Base-by-base conservation (phyloP, 352 stramenopile species). In the Globisporangium okanoganense region DNA sequence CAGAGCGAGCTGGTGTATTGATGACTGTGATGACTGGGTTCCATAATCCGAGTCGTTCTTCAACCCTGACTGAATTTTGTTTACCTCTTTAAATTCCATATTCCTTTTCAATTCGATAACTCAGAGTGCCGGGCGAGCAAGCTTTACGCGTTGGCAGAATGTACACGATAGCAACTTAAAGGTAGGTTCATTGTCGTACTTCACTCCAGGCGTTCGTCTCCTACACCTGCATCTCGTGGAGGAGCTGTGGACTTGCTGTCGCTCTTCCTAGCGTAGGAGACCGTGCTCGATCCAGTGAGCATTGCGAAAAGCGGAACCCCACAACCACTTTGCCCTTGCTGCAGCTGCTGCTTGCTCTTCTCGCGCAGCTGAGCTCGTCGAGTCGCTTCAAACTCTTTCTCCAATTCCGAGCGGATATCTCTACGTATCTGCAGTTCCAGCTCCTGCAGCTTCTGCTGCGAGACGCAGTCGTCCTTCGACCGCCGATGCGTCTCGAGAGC, bases 321-420 rank as follows among this genome's bases (percentile, higher is more conserved):
- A 27, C 18, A 18, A 5, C 2, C 38, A 20, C 13, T 44, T 20
- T 44, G 38, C 6, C 38, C 38, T 33, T 35, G 27, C 35, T 53
- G 49, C 43, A 25, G 25, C 12, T 61, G 50, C 31, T 54, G 52
- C 16, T 55, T 59, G 50, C 50, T 55, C 35, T 61, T 55, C 12
- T 57, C 45, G 22, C 64, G 69, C 57, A 81, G 61, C 41, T 72
- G 65, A 1, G 53, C 59, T 56, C 83, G 67, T 20, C 81, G 66
- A 24, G 72, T 54, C 0, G 71, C 72, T 44, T 93, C 78, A 1
- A 85, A 61, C 51, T 89, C 76, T n/a, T 72, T 71, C 64, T 91
- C 83, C 1, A 93, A 66, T 20, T 90, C 83, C 36, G 78, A 51
- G 14, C 81, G 81, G 58, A 91, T 85, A 16, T 85, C 62, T 27